Conservation (phyloP, 768 basidiomycete genomes). For the Suillus variegatus region DNA sequence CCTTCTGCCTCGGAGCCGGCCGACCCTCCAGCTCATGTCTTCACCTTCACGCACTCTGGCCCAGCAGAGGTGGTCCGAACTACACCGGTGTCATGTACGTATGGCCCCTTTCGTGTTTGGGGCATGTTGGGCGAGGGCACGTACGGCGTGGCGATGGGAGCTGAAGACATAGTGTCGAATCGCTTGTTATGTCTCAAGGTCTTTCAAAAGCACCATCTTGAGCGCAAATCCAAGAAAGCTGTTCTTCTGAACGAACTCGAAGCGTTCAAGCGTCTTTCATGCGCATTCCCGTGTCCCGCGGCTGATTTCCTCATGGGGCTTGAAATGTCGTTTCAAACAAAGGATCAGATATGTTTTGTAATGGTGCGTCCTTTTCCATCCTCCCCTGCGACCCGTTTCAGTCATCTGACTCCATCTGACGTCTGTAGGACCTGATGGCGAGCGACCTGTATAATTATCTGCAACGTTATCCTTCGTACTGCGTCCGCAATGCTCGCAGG, state of each 20-base stretch:
- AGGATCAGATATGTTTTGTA: conserved; percentile 32
- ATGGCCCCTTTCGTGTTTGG: conserved; percentile 28
- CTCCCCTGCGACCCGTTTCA: neutral
- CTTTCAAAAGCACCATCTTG: conserved; percentile 25
- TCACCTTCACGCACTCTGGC: neutral
- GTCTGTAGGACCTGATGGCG: conserved; percentile 40
- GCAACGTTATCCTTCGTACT: conserved; percentile 16
- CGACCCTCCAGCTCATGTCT: neutral
- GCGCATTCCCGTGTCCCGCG: conserved; percentile 23
- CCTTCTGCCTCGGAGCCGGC: neutral
- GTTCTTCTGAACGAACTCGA: conserved; percentile 34
- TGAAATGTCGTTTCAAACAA: conserved; percentile 38
- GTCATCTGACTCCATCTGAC: neutral
- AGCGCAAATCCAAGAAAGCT: conserved; percentile 8
- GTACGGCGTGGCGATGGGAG: conserved; percentile 24
- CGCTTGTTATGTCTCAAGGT: conserved; percentile 42
- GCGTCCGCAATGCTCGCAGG: neutral
- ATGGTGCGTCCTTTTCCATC: conserved; percentile 33
- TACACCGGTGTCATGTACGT: neutral
- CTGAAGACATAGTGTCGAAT: conserved; percentile 25
- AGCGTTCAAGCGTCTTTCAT: conserved; percentile 36
- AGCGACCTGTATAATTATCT: conserved; percentile 36
- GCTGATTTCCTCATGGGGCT: conserved; percentile 39
- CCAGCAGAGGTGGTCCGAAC: neutral
- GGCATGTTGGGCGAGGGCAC: conserved; percentile 20